phyloP scores from a whole-genome alignment of 371 early-diverging fungal genomes.

The Cokeromyces recurvatus region DNA sequence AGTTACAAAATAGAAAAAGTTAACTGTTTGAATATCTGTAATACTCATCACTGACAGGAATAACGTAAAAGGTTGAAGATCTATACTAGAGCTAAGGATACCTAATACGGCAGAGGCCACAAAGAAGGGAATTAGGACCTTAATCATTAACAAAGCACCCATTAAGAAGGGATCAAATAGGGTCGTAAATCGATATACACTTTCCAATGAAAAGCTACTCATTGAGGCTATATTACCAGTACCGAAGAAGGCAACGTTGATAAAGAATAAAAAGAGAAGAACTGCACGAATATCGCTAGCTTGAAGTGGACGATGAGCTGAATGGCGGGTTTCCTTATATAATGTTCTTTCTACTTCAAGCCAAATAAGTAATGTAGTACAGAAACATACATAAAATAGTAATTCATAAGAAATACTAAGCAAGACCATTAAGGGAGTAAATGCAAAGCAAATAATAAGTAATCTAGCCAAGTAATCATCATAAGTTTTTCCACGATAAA shows the following conservation, averaged over 20 bases:
- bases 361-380: slow-evolving; percentile 74
- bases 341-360: slow-evolving; percentile 68
- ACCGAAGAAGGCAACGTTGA: slow-evolving; percentile 93
- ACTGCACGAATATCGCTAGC: slow-evolving; percentile 71
- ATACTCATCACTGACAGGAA: slow-evolving; percentile 81
- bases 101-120: slow-evolving; percentile 78
- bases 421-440: slow-evolving; percentile 83
- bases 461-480: slow-evolving; percentile 80
- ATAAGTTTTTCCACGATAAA: slow-evolving; percentile 52
- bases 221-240: slow-evolving; percentile 94
- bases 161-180: slow-evolving; percentile 89
- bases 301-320: slow-evolving; percentile 19
- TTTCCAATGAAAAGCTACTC: slow-evolving; percentile 79
- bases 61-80: slow-evolving; percentile 78
- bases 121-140: slow-evolving; percentile 91
- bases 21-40: slow-evolving; percentile 90
- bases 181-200: slow-evolving; percentile 90
- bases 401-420: slow-evolving; percentile 88
- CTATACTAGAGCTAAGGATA: slow-evolving; percentile 65
- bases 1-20: slow-evolving; percentile 91
- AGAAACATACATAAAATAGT: slow-evolving; percentile 83
- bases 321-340: slow-evolving; percentile 18
- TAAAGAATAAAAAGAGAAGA: slow-evolving; percentile 78
- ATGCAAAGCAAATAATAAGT: slow-evolving; percentile 76
- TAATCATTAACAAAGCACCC: slow-evolving; percentile 79